phyloP scores from a whole-genome alignment of 2,329 filamentous ascomycete species.

The Bimuria novae-zelandiae region DNA sequence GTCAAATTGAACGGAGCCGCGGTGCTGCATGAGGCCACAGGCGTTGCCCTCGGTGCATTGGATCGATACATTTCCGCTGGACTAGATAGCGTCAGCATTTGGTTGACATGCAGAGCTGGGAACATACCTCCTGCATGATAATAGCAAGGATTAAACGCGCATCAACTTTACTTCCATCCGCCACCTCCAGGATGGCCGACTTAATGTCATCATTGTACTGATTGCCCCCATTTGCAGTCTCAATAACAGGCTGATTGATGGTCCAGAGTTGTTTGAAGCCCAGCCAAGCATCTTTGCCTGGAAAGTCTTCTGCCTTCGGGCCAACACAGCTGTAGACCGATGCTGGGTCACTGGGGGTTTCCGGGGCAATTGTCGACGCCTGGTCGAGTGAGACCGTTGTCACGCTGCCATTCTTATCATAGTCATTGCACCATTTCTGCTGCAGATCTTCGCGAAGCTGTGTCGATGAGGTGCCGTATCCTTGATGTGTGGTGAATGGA shows the following conservation, averaged over 20 bases:
- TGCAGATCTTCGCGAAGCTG: conserved; percentile 3
- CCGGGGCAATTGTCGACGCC: background rate
- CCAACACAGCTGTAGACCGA: conserved; percentile 16
- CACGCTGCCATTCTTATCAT: background rate
- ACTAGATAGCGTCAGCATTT: conserved; percentile 12
- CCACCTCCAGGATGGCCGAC: conserved; percentile 16
- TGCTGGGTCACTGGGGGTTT: conserved; percentile 1
- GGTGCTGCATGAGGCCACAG: conserved; percentile 26
- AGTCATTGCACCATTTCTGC: conserved; percentile 7
- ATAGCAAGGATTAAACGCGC: conserved; percentile 20
- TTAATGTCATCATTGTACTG: conserved; percentile 13
- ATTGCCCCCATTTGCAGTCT: conserved; percentile 2
- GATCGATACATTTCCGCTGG: conserved; percentile 16
- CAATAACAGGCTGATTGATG: conserved; percentile 18
- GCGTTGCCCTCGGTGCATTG: conserved; percentile 17
- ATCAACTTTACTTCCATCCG: conserved; percentile 16
- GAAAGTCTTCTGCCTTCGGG: conserved; percentile 11
- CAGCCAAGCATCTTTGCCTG: conserved; percentile 14
- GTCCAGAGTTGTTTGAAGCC: conserved; percentile 19
- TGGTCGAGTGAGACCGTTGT: background rate
- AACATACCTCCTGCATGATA: conserved; percentile 23
- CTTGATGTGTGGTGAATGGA: background rate
- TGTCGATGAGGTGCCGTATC: background rate
- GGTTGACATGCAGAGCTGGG: background rate
- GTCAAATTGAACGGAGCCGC: conserved; percentile 11